phyloP scores from a whole-genome alignment of 495 filamentous ascomycete species.

The Zalerion maritima region DNA sequence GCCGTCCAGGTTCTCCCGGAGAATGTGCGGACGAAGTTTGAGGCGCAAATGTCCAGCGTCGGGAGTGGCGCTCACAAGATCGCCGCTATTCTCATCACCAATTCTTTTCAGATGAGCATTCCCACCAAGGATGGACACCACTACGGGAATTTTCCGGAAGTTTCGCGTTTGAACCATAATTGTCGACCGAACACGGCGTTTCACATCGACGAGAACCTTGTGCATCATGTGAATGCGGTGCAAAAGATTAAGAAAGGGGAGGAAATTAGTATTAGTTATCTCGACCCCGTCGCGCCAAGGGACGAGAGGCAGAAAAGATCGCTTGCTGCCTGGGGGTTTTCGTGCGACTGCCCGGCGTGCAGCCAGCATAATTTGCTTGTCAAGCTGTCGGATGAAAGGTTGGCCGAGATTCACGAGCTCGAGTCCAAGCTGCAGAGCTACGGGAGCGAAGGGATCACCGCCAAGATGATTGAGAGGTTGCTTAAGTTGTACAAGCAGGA shows the following conservation, averaged over 20 bases:
- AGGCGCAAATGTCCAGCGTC: constrained; percentile 12
- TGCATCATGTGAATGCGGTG: constrained; percentile 14
- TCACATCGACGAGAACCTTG: constrained; percentile 13
- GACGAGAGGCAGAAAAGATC: constrained; percentile 7
- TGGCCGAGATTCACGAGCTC: constrained; percentile 18
- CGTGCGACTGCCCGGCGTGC: constrained; percentile 3
- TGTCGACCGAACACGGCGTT: constrained; percentile 21
- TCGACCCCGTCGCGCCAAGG: constrained; percentile 14
- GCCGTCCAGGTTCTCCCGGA: constrained; percentile 18
- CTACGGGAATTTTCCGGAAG: constrained; percentile 18
- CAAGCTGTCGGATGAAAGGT: constrained; percentile 19
- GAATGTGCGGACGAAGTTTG: constrained; percentile 9
- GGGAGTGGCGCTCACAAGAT: constrained; percentile 10
- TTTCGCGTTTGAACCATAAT: constrained; percentile 14
- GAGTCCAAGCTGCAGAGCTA: constrained; percentile 22
- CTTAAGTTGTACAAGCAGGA: constrained; percentile 21
- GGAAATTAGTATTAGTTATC: constrained; percentile 18
- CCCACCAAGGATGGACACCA: constrained; percentile 12
- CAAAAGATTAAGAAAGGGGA: constrained; percentile 15
- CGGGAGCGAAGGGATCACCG: constrained; percentile 14
- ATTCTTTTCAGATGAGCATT: constrained; percentile 20
- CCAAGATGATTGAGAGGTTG: constrained; percentile 19
- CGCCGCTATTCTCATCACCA: constrained; percentile 13
- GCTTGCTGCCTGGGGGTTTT: constrained; percentile 4
- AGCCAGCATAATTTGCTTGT: constrained; percentile 3